Conservation (phyloP, 2,329 filamentous ascomycete genomes). For the Graphilbum fragrans region DNA sequence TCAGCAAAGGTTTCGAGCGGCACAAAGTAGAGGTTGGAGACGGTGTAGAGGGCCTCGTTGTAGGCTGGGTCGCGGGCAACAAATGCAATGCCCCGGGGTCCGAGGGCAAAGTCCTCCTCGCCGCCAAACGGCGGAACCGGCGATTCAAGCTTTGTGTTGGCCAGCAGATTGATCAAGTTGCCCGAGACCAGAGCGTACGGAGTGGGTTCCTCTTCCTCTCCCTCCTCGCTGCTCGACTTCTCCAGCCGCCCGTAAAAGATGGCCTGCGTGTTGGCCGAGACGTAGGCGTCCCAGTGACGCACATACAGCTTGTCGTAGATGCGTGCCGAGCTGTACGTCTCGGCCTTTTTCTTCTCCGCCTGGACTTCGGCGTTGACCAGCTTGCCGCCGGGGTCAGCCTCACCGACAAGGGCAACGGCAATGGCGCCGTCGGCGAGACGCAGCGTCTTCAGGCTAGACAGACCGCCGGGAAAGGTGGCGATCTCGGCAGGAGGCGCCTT, state of each 20-base stretch:
- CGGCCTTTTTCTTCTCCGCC: constrained; percentile 23
- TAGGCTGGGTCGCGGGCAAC: constrained; percentile 63
- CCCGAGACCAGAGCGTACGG: constrained; percentile 21
- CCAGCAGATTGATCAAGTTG: constrained; percentile 52
- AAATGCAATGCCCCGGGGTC: constrained; percentile 53
- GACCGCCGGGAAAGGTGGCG: constrained; percentile 33
- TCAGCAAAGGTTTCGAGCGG: constrained; percentile 54
- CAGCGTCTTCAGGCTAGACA: constrained; percentile 49
- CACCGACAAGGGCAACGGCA: constrained; percentile 47
- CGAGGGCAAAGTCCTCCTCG: constrained; percentile 67
- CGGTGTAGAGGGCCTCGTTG: constrained; percentile 64
- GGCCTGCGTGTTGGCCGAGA: constrained; percentile 54
- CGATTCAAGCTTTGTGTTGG: constrained; percentile 44
- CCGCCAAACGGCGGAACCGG: constrained; percentile 73
- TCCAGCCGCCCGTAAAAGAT: constrained; percentile 60
- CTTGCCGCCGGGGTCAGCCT: constrained; percentile 55
- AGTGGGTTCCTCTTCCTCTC: not conserved
- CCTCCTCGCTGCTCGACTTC: constrained; percentile 15
- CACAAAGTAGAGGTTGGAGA: constrained; percentile 68
- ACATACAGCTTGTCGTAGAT: constrained; percentile 68
- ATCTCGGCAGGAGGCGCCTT: constrained; percentile 31
- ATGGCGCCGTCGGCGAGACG: constrained; percentile 34
- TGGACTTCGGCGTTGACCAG: constrained; percentile 53
- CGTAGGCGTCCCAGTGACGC: constrained; percentile 73
- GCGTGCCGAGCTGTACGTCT: constrained; percentile 50